A percentile compares a stretch with the other conserved stretches of the same genome.
phyloP scores from a whole-genome alignment of 148 eudicot species.

The Drosera capensis region DNA sequence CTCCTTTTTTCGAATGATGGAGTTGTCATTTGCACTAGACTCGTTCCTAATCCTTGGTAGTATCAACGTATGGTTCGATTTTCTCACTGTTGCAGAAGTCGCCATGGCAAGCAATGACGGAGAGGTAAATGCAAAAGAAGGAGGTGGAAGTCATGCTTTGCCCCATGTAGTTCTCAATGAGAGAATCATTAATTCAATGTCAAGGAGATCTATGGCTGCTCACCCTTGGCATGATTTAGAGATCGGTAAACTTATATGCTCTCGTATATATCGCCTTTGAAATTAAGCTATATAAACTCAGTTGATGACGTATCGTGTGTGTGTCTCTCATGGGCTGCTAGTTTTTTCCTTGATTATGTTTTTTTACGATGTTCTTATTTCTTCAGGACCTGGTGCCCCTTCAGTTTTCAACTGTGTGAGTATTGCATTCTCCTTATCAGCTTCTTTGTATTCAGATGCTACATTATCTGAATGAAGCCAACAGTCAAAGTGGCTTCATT shows the following conservation, averaged over 20 bases:
- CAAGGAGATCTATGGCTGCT: constrained; percentile 75
- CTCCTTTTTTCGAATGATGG: no score
- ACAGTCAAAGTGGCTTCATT: not conserved
- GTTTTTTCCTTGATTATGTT: not conserved
- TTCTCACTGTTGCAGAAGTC: constrained; percentile 2
- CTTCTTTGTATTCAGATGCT: not conserved
- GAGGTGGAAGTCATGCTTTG: constrained; percentile 11
- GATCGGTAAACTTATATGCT: constrained; percentile 30
- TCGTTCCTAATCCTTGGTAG: no score
- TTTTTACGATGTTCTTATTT: constrained; percentile 10
- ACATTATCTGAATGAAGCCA: not conserved
- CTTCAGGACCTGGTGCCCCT: constrained; percentile 90
- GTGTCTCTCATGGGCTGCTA: not conserved
- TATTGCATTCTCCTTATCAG: constrained; percentile 5
- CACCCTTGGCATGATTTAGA: constrained; percentile 99
- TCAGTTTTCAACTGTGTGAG: constrained; percentile 70
- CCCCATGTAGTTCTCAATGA: constrained; percentile 54
- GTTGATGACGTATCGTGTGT: not conserved
- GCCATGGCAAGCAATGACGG: constrained; percentile 39
- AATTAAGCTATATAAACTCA: not conserved
- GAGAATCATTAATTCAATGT: constrained; percentile 77
- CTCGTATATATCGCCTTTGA: not conserved
- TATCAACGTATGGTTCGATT: not conserved
- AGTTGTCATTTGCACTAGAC: no score
- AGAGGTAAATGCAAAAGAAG: constrained; percentile 21